Conservation (phyloP, 768 basidiomycete species). For the Leccinum arenicola region DNA sequence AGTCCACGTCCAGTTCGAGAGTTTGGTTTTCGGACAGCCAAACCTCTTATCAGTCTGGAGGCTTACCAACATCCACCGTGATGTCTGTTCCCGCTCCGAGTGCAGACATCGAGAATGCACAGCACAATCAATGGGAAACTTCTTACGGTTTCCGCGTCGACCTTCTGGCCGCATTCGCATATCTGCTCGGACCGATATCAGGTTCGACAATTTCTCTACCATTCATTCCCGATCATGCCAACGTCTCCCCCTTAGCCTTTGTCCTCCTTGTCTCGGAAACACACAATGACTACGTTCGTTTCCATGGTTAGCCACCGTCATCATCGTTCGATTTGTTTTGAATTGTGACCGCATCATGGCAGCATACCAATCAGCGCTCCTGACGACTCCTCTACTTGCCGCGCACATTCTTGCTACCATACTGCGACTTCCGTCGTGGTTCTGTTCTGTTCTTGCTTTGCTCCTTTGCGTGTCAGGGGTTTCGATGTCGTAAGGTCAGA, state of each 20-base stretch:
- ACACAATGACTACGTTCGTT: slow-evolving; percentile 72
- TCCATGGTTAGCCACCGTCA: slow-evolving; percentile 55
- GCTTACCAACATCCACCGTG: slow-evolving; percentile 49
- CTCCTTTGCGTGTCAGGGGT: slow-evolving; percentile 39
- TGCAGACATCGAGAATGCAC: slow-evolving; percentile 37
- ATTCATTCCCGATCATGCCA: neutral
- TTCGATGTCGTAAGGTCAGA: slow-evolving; percentile 53
- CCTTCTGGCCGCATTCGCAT: slow-evolving; percentile 59
- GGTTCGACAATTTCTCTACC: slow-evolving; percentile 42
- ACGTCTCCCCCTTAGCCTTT: slow-evolving; percentile 43
- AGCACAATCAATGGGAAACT: slow-evolving; percentile 67
- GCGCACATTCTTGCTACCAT: slow-evolving; percentile 54
- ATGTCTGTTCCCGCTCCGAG: slow-evolving; percentile 41
- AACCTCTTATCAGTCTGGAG: slow-evolving; percentile 70
- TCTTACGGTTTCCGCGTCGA: slow-evolving; percentile 66
- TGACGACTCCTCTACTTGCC: slow-evolving; percentile 60
- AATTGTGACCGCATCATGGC: slow-evolving; percentile 6
- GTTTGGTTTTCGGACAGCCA: slow-evolving; percentile 53
- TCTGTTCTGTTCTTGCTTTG: slow-evolving; percentile 49
- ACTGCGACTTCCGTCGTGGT: slow-evolving; percentile 50
- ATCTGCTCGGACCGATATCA: slow-evolving; percentile 67
- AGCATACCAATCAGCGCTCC: slow-evolving; percentile 80
- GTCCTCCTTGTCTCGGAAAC: slow-evolving; percentile 70
- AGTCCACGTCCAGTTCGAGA: slow-evolving; percentile 28
- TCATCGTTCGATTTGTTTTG: slow-evolving; percentile 5